Conservation (phyloP, 2,329 filamentous ascomycete species). For the Ophiosphaerella narmari region DNA sequence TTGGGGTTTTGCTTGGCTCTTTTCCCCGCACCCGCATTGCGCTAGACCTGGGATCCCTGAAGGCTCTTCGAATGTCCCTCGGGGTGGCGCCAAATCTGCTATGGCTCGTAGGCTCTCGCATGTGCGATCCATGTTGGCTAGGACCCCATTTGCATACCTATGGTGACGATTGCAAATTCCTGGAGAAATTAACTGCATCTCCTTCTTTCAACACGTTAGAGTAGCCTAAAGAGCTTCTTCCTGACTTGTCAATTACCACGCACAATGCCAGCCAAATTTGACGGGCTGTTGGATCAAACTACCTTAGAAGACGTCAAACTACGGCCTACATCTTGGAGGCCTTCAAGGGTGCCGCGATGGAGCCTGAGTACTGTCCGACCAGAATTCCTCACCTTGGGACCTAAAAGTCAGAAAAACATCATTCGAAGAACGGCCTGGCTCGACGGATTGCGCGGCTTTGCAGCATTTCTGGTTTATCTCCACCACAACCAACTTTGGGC, state of each 20-base stretch:
- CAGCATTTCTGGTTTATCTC: conserved; percentile 68
- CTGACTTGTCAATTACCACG: neutral
- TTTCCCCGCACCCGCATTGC: too few species aligned
- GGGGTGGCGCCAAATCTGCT: too few species aligned
- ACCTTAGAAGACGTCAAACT: conserved; percentile 30
- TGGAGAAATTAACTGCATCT: too few species aligned
- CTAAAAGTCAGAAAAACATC: conserved; percentile 21
- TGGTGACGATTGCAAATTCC: too few species aligned
- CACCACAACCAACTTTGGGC: conserved; percentile 58
- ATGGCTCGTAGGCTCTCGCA: too few species aligned
- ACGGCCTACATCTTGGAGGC: conserved; percentile 32
- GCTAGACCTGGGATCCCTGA: too few species aligned
- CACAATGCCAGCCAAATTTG: conserved; percentile 35
- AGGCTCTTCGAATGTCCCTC: too few species aligned
- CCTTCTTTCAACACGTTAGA: too few species aligned
- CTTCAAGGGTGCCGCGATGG: conserved; percentile 31
- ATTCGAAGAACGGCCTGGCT: conserved; percentile 47
- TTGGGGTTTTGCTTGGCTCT: too few species aligned
- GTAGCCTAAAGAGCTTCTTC: too few species aligned
- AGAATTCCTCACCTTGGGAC: conserved; percentile 32
- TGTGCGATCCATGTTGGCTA: too few species aligned
- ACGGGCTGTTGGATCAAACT: conserved; percentile 34
- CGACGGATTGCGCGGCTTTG: conserved; percentile 70
- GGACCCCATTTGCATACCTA: too few species aligned
- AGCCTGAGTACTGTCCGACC: conserved; percentile 39